Evolutionary conservation across 148 eudicot genomes (phyloP).

Genomic region (Nyssa sinensis): DNA sequence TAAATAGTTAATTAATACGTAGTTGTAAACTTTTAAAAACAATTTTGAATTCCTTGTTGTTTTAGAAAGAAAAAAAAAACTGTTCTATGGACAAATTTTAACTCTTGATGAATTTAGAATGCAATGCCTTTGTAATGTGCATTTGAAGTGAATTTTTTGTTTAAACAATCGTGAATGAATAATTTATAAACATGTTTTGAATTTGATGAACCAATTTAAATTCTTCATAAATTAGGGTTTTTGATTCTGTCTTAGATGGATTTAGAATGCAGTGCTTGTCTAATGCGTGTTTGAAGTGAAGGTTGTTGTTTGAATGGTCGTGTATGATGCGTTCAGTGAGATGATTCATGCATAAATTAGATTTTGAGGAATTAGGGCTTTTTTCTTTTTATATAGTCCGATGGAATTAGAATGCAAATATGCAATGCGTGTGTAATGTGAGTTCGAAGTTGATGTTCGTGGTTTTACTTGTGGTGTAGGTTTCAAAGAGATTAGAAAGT

Average conservation of each 20-base stretch:
- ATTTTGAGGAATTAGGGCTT: no score
- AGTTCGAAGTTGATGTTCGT: neutral
- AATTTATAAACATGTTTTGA: neutral
- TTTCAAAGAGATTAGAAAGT: conserved; percentile 73
- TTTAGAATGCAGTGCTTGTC: neutral
- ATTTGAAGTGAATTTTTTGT: neutral
- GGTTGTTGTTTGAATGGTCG: no score
- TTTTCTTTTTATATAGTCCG: no score
- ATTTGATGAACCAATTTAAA: neutral
- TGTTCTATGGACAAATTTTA: neutral
- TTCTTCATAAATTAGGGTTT: neutral
- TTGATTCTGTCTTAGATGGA: neutral
- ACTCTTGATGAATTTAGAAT: neutral
- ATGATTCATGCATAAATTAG: no score
- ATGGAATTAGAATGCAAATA: no score
- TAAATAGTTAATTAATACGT: neutral
- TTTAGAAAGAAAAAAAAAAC: neutral
- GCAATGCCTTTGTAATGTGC: neutral
- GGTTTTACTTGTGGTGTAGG: conserved; percentile 34
- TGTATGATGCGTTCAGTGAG: no score
- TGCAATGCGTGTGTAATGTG: neutral
- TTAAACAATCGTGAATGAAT: neutral
- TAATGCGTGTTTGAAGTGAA: no score
- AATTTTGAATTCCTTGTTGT: no score
- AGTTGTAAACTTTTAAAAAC: neutral